Percentiles rank a stretch among this genome's conserved stretches.
Evolutionary conservation across 805 yeast genomes (phyloP).

Genomic region (Spathaspora arborariae): DNA sequence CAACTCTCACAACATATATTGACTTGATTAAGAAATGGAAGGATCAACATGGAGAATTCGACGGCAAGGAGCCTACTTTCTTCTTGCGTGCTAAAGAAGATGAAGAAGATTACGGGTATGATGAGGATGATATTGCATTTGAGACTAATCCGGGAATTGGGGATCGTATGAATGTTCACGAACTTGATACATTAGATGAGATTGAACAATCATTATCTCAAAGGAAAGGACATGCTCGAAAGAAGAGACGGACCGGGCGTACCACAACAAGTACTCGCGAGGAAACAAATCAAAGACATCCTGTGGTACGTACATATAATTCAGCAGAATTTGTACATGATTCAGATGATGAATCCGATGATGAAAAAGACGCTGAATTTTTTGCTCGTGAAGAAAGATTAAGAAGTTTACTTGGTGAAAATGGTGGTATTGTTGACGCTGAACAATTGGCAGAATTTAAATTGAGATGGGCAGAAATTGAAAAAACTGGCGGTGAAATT

Average conservation of each 20-base stretch:
- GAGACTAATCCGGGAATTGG: slow-evolving; percentile 14
- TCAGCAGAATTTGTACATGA: slow-evolving; percentile 56
- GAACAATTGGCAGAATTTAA: slow-evolving; percentile 30
- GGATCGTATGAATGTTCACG: not conserved
- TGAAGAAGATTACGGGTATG: slow-evolving; percentile 27
- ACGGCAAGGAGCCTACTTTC: slow-evolving; percentile 33
- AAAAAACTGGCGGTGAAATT: slow-evolving; percentile 10
- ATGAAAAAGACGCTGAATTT: slow-evolving; percentile 48
- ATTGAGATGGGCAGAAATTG: slow-evolving; percentile 25
- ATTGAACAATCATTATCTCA: slow-evolving; percentile 24
- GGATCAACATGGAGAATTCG: slow-evolving; percentile 28
- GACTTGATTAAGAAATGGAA: slow-evolving; percentile 42
- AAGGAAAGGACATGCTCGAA: slow-evolving; percentile 22
- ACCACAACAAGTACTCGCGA: no score
- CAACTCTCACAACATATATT: slow-evolving; percentile 28
- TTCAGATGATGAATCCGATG: slow-evolving; percentile 64
- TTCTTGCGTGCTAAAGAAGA: slow-evolving; percentile 27
- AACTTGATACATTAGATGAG: slow-evolving; percentile 25
- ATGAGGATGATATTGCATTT: slow-evolving; percentile 27
- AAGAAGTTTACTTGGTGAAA: slow-evolving; percentile 32
- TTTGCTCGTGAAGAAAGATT: slow-evolving; percentile 53
- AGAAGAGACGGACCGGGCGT: slow-evolving; percentile 13
- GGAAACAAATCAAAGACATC: slow-evolving; percentile 8
- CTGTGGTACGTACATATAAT: slow-evolving; percentile 14
- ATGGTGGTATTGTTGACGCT: slow-evolving; percentile 38